Evolutionary conservation across 2,329 filamentous ascomycete genomes (phyloP).

Genomic region (Stagonosporopsis cucurbitacearum): DNA sequence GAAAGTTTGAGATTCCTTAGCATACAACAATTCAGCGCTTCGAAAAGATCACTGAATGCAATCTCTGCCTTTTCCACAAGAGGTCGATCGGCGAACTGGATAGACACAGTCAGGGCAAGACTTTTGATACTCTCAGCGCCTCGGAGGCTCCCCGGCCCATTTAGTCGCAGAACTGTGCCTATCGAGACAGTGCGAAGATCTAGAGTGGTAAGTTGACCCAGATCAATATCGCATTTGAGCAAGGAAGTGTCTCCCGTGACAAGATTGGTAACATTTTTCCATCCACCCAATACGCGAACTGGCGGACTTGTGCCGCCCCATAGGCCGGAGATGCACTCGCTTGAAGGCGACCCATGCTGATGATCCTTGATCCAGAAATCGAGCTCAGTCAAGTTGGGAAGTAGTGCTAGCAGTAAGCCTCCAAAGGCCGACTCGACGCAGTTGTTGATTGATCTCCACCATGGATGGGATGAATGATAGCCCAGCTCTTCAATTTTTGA

Average conservation of each 20-base stretch:
- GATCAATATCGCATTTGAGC: slow-evolving; percentile 23
- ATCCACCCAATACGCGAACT: slow-evolving; percentile 1
- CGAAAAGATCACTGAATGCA: slow-evolving; percentile 26
- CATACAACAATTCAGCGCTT: slow-evolving; percentile 25
- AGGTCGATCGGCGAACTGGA: slow-evolving; percentile 27
- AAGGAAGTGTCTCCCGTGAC: slow-evolving; percentile 24
- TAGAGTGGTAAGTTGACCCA: slow-evolving; percentile 23
- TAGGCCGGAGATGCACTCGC: slow-evolving; percentile 29
- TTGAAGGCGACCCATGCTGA: slow-evolving; percentile 22
- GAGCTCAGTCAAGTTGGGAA: slow-evolving; percentile 29
- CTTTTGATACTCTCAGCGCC: slow-evolving; percentile 23
- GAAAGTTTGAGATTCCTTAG: slow-evolving; percentile 24
- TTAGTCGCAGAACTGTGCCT: slow-evolving; percentile 26
- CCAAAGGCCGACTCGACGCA: slow-evolving; percentile 34
- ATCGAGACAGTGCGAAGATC: slow-evolving; percentile 25
- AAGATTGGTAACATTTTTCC: slow-evolving; percentile 21
- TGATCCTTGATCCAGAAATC: slow-evolving; percentile 31
- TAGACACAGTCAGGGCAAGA: slow-evolving; percentile 22
- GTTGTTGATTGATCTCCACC: slow-evolving; percentile 27
- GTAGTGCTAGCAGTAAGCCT: slow-evolving; percentile 26
- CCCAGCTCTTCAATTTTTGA: slow-evolving; percentile 19
- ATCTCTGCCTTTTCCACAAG: slow-evolving; percentile 23
- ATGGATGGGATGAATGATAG: slow-evolving; percentile 19
- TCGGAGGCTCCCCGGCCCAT: slow-evolving; percentile 30
- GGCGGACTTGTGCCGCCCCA: slow-evolving; percentile 26